phyloP scores from a whole-genome alignment of 2,329 filamentous ascomycete species.

The Trichoderma atroviride region DNA sequence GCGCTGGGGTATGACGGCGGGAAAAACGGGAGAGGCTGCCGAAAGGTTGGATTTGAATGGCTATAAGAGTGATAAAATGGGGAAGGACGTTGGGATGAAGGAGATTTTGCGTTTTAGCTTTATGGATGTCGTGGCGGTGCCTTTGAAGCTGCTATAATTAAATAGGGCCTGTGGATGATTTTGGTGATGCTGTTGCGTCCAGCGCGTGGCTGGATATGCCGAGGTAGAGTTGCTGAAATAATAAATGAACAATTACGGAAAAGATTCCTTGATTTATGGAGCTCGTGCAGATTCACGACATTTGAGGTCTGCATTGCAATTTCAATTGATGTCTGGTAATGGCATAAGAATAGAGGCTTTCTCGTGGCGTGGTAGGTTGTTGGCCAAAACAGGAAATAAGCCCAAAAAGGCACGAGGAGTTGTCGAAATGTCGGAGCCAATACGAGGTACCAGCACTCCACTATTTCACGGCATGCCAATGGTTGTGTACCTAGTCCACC shows the following conservation, averaged over 20 bases:
- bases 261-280: background rate
- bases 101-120: background rate
- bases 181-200: background rate
- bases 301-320: background rate
- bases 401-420: background rate
- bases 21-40: conserved; percentile 10
- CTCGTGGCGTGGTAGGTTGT: background rate
- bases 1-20: conserved; percentile 3
- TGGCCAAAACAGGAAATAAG: conserved; percentile 9
- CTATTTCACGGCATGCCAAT: background rate
- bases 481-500: background rate
- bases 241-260: background rate
- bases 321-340: background rate
- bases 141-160: background rate
- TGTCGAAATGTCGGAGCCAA: background rate
- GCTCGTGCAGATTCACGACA: too few species aligned
- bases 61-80: background rate
- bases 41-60: background rate
- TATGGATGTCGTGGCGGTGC: background rate
- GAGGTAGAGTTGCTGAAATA: background rate
- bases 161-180: background rate
- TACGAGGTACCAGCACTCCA: background rate
- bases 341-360: background rate
- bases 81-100: background rate
- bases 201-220: background rate